Evolutionary conservation across 768 basidiomycete species (phyloP).

Genomic region (Aureoboletus auriporus): DNA sequence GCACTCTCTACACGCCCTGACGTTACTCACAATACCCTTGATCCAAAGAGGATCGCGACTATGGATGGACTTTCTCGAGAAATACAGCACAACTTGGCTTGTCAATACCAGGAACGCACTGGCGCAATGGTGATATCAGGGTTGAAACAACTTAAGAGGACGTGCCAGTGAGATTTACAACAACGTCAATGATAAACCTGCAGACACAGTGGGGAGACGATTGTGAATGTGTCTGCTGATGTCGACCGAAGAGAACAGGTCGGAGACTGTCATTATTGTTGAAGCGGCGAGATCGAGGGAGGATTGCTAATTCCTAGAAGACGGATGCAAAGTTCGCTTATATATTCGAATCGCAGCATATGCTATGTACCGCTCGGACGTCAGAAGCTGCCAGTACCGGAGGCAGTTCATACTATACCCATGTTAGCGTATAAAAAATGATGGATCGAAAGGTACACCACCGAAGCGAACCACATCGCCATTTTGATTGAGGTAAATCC

Average conservation of each 20-base stretch:
- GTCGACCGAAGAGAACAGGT: neutral
- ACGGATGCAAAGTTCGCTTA: neutral
- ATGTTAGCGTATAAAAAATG: too few relatives aligned
- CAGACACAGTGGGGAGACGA: slow-evolving; percentile 4
- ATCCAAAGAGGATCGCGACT: slow-evolving; percentile 19
- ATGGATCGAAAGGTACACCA: too few relatives aligned
- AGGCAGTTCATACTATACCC: too few relatives aligned
- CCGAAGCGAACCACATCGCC: too few relatives aligned
- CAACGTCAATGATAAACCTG: slow-evolving; percentile 9
- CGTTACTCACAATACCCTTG: slow-evolving; percentile 16
- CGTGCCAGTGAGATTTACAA: slow-evolving; percentile 5
- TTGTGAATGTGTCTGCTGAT: slow-evolving; percentile 7
- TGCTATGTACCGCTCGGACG: too few relatives aligned
- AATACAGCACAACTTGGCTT: slow-evolving; percentile 20
- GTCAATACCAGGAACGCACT: slow-evolving; percentile 23
- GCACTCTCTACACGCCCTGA: too few relatives aligned
- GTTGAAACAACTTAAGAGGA: neutral
- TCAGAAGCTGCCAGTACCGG: too few relatives aligned
- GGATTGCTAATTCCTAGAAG: neutral
- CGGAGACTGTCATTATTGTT: slow-evolving; percentile 4
- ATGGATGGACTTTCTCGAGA: slow-evolving; percentile 14
- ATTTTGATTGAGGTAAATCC: too few relatives aligned
- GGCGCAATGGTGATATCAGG: neutral
- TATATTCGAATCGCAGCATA: slow-evolving; percentile 4
- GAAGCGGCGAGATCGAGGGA: neutral